These are phyloP conservation scores for Ophiocordyceps camponoti-floridani DNA, from an alignment of 2,329 filamentous ascomycete genomes.

Conservation along the genomic window DNA sequence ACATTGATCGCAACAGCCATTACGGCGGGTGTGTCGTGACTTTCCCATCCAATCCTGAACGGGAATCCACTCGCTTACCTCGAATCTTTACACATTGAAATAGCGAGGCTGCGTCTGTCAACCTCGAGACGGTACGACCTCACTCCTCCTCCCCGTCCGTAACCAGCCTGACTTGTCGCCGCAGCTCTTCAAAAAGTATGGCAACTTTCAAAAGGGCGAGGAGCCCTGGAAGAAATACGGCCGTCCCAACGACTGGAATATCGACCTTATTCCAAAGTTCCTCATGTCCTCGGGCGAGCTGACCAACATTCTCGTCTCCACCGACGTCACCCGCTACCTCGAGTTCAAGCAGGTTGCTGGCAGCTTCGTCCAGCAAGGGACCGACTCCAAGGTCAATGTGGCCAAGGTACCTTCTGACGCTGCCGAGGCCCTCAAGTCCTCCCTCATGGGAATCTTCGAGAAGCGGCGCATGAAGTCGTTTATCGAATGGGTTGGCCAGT, in stretches of 20 bases:
- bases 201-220: conserved; percentile 59
- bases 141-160: conserved; percentile 1
- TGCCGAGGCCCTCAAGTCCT: conserved; percentile 74
- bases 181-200: conserved; percentile 92
- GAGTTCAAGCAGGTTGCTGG: conserved; percentile 92
- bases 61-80: not conserved
- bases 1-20: conserved; percentile 97
- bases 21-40: conserved; percentile 72
- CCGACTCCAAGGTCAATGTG: conserved; percentile 68
- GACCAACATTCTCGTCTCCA: conserved; percentile 95
- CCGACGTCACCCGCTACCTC: conserved; percentile 75
- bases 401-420: conserved; percentile 95
- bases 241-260: conserved; percentile 95
- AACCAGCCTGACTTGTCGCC: conserved; percentile 4
- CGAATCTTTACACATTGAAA: not conserved
- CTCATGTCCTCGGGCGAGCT: conserved; percentile 97
- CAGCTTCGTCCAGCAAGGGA: conserved; percentile 86
- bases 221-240: conserved; percentile 98
- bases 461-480: conserved; percentile 95
- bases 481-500: conserved; percentile 84
- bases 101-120: conserved; percentile 84
- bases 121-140: conserved; percentile 64
- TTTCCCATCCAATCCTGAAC: not conserved
- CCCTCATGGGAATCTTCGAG: conserved; percentile 93
- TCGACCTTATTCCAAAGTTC: conserved; percentile 95